Evolutionary conservation across 148 eudicot species (phyloP), one percentile per base, ranked within the genome.

Genomic region (Salicornia ramosissima): DNA sequence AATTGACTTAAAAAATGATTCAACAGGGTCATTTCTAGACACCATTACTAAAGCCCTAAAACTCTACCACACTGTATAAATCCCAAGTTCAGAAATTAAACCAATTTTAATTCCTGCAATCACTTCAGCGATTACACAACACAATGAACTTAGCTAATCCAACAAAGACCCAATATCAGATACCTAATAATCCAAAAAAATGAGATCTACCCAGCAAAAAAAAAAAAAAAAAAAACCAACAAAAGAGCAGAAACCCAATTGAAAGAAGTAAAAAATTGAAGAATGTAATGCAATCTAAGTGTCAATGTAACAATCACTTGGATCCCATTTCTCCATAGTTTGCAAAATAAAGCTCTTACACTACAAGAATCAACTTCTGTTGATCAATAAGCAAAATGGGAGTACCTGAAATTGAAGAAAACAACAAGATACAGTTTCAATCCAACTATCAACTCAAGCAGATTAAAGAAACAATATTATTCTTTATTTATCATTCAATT

Each of bases 1-100:
- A 69, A 94, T 52, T 31, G 98, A 85, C 65, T 84, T 85, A 67
- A 81, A 73, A 4, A 88, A 75, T n/a, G 96, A 87, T 61, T 90
- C 96, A 70, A 86, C 81, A 19, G 79, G 88, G 72, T 86, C 88
- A 90, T 78, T 92, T 70, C 82, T 81, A 45, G 86, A 77, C 71
- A 83, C 86, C 93, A 86, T 89, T 49, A 56, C 81, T 65, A 55
- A 78, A 83, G 66, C 77, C 75, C 74, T 51, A 69, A 73, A 64
- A 25, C 64, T 64, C 33, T 51, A 45, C 46, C 46, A 34, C 55
- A 63, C 55, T 54, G 22, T 67, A 11, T n/a, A 18, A 71, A 69
- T 51, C 67, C 56, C 49, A 39, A 56, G 59, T 40, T 51, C 59
- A 73, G 47, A 50, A 65, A 46, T 26, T 47, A 43, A 49, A 74